Percentiles rank a stretch among this genome's conserved stretches.
Evolutionary conservation across 345 rosid genomes (phyloP).

Genomic region (Acer saccharum): DNA sequence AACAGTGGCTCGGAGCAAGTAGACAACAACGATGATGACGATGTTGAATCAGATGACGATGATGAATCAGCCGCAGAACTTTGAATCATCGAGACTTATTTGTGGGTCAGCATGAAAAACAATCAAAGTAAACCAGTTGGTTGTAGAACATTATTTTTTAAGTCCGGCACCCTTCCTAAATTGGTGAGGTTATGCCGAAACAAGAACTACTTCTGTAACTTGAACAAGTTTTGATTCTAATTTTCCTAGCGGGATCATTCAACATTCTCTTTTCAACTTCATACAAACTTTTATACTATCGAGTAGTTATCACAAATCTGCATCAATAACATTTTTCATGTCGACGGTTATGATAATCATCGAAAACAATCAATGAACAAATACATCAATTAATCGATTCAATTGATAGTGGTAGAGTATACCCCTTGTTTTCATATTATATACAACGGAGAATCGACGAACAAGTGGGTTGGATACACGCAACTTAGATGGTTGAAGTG

Average conservation of each 20-base stretch:
- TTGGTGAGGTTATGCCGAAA: slow-evolving; percentile 8
- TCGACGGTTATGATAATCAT: neutral
- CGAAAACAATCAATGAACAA: slow-evolving; percentile 16
- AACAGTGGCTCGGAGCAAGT: slow-evolving; percentile 32
- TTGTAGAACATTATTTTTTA: neutral
- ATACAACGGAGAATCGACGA: slow-evolving; percentile 26
- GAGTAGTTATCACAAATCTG: neutral
- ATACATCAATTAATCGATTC: neutral
- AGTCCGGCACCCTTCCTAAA: neutral
- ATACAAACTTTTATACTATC: neutral
- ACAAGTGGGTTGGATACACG: neutral
- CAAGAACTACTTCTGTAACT: slow-evolving; percentile 1
- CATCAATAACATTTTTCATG: neutral
- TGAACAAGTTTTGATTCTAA: slow-evolving; percentile 1
- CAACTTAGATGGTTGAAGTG: slow-evolving; percentile 13
- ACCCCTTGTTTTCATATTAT: slow-evolving; percentile 25
- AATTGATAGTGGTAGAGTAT: slow-evolving; percentile 7
- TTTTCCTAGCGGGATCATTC: neutral
- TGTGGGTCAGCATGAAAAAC: neutral
- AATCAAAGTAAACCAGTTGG: neutral
- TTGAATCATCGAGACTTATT: slow-evolving; percentile 20
- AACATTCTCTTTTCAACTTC: neutral
- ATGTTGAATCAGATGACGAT: slow-evolving; percentile 33
- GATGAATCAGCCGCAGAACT: slow-evolving; percentile 43
- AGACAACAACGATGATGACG: slow-evolving; percentile 19